These are phyloP conservation scores for Starmerella vaccinii DNA, from an alignment of 805 yeast species.

Conservation along the genomic window DNA sequence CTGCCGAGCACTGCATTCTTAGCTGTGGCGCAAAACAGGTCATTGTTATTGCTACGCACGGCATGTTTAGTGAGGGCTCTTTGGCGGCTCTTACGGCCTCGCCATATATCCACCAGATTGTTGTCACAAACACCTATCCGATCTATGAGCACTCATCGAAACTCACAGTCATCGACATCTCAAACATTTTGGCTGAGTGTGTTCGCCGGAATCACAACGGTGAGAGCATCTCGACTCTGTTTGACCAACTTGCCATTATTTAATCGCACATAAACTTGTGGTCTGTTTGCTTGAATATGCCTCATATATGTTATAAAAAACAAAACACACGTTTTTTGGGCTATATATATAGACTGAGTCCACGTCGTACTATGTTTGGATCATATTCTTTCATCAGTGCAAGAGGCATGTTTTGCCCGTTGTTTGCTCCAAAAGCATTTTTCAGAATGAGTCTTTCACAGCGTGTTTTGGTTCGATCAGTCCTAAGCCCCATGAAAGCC, in stretches of 20 bases:
- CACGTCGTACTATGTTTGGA: too few relatives aligned
- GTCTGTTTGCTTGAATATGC: too few relatives aligned
- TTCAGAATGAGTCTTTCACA: too few relatives aligned
- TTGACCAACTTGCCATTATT: conserved; percentile 64
- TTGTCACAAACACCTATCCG: conserved; percentile 95
- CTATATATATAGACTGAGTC: too few relatives aligned
- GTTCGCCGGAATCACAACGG: conserved; percentile 98
- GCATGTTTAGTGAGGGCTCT: conserved; percentile 81
- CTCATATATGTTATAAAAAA: too few relatives aligned
- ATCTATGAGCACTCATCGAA: conserved; percentile 58
- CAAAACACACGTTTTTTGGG: too few relatives aligned
- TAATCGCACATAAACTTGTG: conserved; percentile 12
- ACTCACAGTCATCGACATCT: conserved; percentile 79
- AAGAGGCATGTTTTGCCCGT: too few relatives aligned
- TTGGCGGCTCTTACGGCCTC: conserved; percentile 68
- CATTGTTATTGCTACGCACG: conserved; percentile 89
- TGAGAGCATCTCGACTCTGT: conserved; percentile 85
- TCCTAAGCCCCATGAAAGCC: too few relatives aligned
- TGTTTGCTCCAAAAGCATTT: too few relatives aligned
- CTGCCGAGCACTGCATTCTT: conserved; percentile 92
- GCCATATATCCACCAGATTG: conserved; percentile 77
- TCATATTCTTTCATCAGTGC: too few relatives aligned
- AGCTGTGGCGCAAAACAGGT: conserved; percentile 95
- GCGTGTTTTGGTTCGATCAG: too few relatives aligned
- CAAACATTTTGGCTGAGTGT: conserved; percentile 94